Conservation (phyloP, 2,329 filamentous ascomycete genomes). For the Elsinoe ampelina region DNA sequence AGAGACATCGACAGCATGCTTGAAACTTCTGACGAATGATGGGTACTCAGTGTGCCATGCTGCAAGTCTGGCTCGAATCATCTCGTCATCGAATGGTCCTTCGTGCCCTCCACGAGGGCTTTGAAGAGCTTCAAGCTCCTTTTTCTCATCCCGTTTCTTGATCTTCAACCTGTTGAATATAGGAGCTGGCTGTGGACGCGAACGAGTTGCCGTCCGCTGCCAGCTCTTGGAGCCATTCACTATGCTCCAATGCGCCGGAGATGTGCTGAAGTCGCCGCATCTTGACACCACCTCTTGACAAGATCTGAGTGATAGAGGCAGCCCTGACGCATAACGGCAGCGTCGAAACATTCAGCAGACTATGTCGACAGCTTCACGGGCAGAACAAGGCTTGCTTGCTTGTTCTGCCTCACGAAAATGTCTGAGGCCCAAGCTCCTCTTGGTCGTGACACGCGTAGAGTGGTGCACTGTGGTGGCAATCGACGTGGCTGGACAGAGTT, state of each 20-base stretch:
- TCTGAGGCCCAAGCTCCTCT: not conserved
- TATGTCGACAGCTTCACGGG: not conserved
- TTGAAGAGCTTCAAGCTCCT: no score
- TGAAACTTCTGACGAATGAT: not conserved
- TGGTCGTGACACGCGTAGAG: not conserved
- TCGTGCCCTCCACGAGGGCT: not conserved
- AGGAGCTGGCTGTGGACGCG: no score
- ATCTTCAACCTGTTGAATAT: no score
- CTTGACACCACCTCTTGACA: not conserved
- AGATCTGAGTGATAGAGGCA: conserved; percentile 1
- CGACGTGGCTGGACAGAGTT: not conserved
- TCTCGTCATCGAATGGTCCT: not conserved
- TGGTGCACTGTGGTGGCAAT: not conserved
- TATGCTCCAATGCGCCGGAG: not conserved
- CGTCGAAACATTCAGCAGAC: not conserved
- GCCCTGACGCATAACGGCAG: not conserved
- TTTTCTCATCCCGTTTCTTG: no score
- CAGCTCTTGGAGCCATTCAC: no score
- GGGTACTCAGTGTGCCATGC: not conserved
- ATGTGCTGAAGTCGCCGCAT: not conserved
- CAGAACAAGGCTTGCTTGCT: no score
- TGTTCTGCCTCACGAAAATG: not conserved
- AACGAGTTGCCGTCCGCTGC: no score
- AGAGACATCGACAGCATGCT: not conserved
- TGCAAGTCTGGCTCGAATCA: not conserved